Evolutionary conservation across 768 basidiomycete species (phyloP), one percentile per base, ranked within the genome.

Genomic region (Mycena epipterygia): DNA sequence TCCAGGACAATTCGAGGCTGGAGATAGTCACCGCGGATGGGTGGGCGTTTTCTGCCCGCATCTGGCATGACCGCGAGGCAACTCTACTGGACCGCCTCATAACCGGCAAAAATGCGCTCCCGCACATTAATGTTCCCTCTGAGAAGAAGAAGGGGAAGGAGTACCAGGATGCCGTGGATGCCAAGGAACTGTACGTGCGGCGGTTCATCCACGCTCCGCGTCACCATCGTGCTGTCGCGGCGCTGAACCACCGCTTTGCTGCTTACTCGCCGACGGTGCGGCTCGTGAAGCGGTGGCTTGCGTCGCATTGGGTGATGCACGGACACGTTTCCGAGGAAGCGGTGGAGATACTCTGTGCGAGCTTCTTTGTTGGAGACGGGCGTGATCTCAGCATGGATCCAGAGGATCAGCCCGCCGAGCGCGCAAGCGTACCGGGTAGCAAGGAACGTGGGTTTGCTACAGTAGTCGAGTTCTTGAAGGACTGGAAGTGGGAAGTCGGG

Each of bases 281-380:
- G 42, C 86, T 99, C 19, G 88, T 94, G 58, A 97, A 98, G 82
- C 89, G 97, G 48, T 99, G 98, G 98, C 84, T 99, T 62, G 90
- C 94, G 0, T 84, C 93, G 9, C 98, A 99, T 77, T 95, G 94
- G 92, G 86, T 98, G 65, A 87, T 99, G 37, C 85, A 88, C 5
- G 81, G 85, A 0, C 93, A 95, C 73, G 84, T 98, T 61, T 86
- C 87, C 8, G 88, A 90, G 67, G 95, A 98, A 78, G 91, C 89
- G 0, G 88, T 95, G 39, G 98, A 99, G 79, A 83, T 99, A 21
- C 79, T 99, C 46, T 95, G 94, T 79, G 94, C 95, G 0, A 83
- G 84, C 37, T 84, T 93, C 19, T 98, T 97, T 77, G 82, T 96
- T 14, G 85, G 86, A 3, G 85, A 88, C n/a, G 85, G 77, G 25